Evolutionary conservation across 495 filamentous ascomycete species (phyloP), one percentile per base, ranked within the genome.

Genomic region (Penicillium daleae): DNA sequence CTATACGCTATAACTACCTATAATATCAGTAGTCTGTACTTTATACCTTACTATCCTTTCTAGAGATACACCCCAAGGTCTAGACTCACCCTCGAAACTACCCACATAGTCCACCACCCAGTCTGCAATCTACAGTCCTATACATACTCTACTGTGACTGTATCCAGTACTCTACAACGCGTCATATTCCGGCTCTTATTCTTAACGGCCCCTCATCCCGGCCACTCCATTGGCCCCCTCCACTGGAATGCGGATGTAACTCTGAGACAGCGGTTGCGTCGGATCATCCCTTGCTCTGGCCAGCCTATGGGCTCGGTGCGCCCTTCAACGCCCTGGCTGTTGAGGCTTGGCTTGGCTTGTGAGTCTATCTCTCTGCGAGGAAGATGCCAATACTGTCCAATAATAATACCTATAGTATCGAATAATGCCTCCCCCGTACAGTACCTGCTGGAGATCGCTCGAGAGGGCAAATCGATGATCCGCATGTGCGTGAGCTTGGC

Each of bases 221-320:
- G 21, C 31, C 46, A 58, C 49, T 52, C 56, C 24, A 39, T 55
- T 33, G 26, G 32, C 50, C 42, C 24, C 35, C 26, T 32, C 46
- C 42, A 44, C 19, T 46, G 59, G 66, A 50, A 68, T 68, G 66
- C 53, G 15, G 31, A 64, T 65, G 66, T 65, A 62, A 68, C 66
- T 68, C 56, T 67, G 59, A 68, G 58, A 68, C 66, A 56, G 40
- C 50, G 58, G 55, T 55, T 39, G 58, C 37, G 61, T 68, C 62
- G 58, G 32, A 44, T 54, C 55, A 59, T 33, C 64, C 59, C 65
- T 65, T 59, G 61, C 39, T 67, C 60, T 31, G 27, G 5, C 57
- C 64, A 56, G 31, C 61, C 65, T 50, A 21, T 19, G 29, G 51
- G 27, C 17, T 35, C 12, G 29, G 17, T 52, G 31, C n/a, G 15